These are phyloP conservation scores for Ustilago esculenta DNA, from an alignment of 1,284 basidiomycete species.

Conservation along the genomic window DNA sequence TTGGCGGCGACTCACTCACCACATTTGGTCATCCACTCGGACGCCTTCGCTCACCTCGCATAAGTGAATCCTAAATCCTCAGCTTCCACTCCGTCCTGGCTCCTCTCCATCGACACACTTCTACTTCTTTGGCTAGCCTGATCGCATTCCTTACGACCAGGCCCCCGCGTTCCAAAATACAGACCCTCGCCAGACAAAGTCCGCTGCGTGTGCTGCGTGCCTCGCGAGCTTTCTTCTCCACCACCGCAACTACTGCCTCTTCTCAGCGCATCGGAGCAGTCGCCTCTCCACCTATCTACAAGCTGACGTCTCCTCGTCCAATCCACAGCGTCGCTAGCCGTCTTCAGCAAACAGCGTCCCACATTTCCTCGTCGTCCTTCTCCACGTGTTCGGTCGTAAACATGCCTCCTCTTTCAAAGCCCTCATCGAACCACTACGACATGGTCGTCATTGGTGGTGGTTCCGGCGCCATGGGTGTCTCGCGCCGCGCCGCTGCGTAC, in stretches of 20 bases:
- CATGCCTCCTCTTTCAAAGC: slow-evolving; percentile 64
- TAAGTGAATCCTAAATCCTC: no score
- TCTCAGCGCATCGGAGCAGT: not conserved
- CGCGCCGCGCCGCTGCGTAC: slow-evolving; percentile 80
- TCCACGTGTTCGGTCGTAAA: slow-evolving; percentile 18
- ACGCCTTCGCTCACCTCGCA: no score
- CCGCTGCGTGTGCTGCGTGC: slow-evolving; percentile 39
- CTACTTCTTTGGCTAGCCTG: slow-evolving; percentile 1
- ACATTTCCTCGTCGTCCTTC: slow-evolving; percentile 20
- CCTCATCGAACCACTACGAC: slow-evolving; percentile 58
- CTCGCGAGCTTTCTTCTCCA: slow-evolving; percentile 6
- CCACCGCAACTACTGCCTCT: slow-evolving; percentile 1
- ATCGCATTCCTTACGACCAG: slow-evolving; percentile 4
- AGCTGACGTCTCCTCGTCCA: slow-evolving; percentile 22
- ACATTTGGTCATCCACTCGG: no score
- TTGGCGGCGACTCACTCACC: not conserved
- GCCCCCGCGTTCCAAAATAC: slow-evolving; percentile 14
- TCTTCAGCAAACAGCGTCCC: slow-evolving; percentile 29
- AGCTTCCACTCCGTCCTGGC: no score
- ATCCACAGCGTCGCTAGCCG: slow-evolving; percentile 10
- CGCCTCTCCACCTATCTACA: slow-evolving; percentile 6
- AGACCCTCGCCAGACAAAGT: slow-evolving; percentile 12
- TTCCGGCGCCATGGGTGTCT: slow-evolving; percentile 66
- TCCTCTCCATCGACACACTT: not conserved
- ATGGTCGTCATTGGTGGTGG: slow-evolving; percentile 66